Evolutionary conservation across 1,139 yeast genomes (phyloP), one percentile per base, ranked within the genome.

Genomic region (Magnusiomyces paraingens): DNA sequence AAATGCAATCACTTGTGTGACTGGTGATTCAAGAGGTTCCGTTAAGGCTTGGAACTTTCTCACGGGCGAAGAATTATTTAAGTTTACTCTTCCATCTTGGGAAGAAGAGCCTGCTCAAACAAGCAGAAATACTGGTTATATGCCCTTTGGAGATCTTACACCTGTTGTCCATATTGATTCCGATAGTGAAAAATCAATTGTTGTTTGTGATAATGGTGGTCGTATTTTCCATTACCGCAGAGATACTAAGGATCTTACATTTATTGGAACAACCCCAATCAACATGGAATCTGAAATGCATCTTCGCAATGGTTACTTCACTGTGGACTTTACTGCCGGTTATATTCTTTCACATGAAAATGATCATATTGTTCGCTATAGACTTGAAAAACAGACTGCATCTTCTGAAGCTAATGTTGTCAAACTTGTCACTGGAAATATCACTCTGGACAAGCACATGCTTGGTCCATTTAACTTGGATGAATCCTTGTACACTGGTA

Each of bases 21-120:
- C 64, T 39, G 67, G 62, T 8, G 64, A 65, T 38, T 60, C 55
- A 15, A 65, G 62, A 42, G 71, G 72, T 15, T 55, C 52, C 10
- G 56, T 69, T 3, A 54, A 55, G 14, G 56, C 63, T 14, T 63
- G 64, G 69, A 64, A 58, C 41, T 47, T 58, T 44, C 56, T 47
- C 18, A 53, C 55, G 38, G 63, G 63, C 32, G 38, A 41, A 5
- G 45, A 51, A n/a, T 45, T 52, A 4, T 39, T 48, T 26, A 55
- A 52, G 17, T 58, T 57, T 47, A 29, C 58, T 10, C 55, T 63
- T 8, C 52, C 49, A 2, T 17, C 39, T 22, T 40, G 22, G 21
- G 49, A 52, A 2, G 41, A 8, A 2, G 18, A 10, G 12, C n/a
- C 41, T 5, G 29, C 14, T n/a, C 12, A 20, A 20, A 42, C 15